These are phyloP conservation scores for Gossypium schwendimanii DNA, from an alignment of 441 rosid species.

Conservation along the genomic window DNA sequence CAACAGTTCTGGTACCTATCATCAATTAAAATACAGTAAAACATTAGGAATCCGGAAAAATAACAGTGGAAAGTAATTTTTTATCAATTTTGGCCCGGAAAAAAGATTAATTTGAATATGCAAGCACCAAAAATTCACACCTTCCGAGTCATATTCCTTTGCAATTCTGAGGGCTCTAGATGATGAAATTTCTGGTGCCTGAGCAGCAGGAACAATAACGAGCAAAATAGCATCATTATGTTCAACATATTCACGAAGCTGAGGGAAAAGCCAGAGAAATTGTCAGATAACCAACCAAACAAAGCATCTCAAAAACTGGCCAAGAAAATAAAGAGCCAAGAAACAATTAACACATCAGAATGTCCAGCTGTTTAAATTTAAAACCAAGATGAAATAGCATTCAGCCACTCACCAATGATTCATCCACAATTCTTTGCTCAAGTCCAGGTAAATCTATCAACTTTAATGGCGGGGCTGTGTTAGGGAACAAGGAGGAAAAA, in stretches of 20 bases:
- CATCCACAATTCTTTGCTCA: slow-evolving; percentile 88
- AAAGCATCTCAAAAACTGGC: slow-evolving; percentile 2
- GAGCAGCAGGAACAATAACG: slow-evolving; percentile 76
- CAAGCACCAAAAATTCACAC: slow-evolving; percentile 32
- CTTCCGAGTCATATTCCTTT: slow-evolving; percentile 75
- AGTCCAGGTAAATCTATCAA: slow-evolving; percentile 86
- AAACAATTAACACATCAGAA: background rate
- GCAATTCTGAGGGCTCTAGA: slow-evolving; percentile 80
- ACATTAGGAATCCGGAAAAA: background rate
- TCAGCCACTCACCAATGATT: slow-evolving; percentile 53
- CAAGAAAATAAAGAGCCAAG: background rate
- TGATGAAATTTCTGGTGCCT: slow-evolving; percentile 82
- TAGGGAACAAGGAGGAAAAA: background rate
- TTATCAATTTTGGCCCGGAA: background rate
- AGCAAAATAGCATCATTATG: slow-evolving; percentile 84
- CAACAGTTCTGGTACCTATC: slow-evolving; percentile 87
- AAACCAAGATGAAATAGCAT: slow-evolving; percentile 6
- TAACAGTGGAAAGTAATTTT: background rate
- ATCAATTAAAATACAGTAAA: slow-evolving; percentile 13
- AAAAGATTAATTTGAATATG: background rate
- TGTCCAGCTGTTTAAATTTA: slow-evolving; percentile 7
- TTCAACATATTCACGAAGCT: slow-evolving; percentile 70
- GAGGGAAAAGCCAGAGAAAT: slow-evolving; percentile 16
- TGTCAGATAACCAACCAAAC: slow-evolving; percentile 19
- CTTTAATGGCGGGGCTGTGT: slow-evolving; percentile 84